A percentile compares a stretch with the other conserved stretches of the same genome.
Conservation (phyloP, 2,329 filamentous ascomycete species). For the Myriosclerotinia scirpicola region DNA sequence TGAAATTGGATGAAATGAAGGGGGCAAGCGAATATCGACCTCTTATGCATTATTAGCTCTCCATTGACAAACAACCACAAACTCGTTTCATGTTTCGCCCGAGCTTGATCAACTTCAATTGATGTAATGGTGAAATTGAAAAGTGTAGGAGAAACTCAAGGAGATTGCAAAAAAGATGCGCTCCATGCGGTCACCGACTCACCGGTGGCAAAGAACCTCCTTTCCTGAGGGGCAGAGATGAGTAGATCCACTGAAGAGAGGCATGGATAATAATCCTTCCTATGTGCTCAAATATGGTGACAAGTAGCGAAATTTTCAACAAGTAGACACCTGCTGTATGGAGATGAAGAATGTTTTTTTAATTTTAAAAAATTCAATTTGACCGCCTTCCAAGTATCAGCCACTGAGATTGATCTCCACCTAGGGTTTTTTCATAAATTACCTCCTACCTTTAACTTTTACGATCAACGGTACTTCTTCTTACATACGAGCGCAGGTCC, state of each 20-base stretch:
- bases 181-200: slow-evolving; percentile 4
- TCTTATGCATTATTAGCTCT: slow-evolving; percentile 11
- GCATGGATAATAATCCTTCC: not conserved
- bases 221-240: slow-evolving; percentile 11
- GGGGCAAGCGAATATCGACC: slow-evolving; percentile 6
- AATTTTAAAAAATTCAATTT: slow-evolving; percentile 2
- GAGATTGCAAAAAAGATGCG: not conserved
- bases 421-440: slow-evolving; percentile 10
- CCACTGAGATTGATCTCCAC: slow-evolving; percentile 16
- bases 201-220: slow-evolving; percentile 10
- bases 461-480: not conserved
- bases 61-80: not conserved
- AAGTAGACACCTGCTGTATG: not conserved
- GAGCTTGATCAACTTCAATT: not conserved
- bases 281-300: not conserved
- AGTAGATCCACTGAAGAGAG: slow-evolving; percentile 4
- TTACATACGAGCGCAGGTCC: slow-evolving; percentile 13
- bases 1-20: slow-evolving; percentile 16
- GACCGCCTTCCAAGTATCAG: slow-evolving; percentile 5
- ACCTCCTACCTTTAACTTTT: not conserved
- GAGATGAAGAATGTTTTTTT: slow-evolving; percentile 4
- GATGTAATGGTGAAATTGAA: not conserved
- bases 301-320: slow-evolving; percentile 9
- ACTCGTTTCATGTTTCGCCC: slow-evolving; percentile 14
- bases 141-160: too few species aligned